A percentile compares a stretch with the other conserved stretches of the same genome.
Evolutionary conservation across 1,284 basidiomycete species (phyloP).

Genomic region (Tremellales sp.): DNA sequence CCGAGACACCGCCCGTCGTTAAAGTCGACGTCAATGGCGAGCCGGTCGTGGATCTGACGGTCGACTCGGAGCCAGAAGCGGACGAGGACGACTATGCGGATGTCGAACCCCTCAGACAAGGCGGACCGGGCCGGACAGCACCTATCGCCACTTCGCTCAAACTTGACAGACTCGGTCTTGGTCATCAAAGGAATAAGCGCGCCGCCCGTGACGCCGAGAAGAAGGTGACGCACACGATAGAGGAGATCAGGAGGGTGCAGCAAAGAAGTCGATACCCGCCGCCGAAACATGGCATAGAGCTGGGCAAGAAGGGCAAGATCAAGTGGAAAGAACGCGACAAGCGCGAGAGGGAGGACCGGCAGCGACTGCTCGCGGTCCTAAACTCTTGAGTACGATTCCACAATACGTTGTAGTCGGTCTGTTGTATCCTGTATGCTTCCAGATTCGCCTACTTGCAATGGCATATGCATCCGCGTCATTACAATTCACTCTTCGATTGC

Average conservation of each 20-base stretch:
- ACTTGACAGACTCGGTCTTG: slow-evolving; percentile 40
- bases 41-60: slow-evolving; percentile 16
- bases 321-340: slow-evolving; percentile 40
- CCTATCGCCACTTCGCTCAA: slow-evolving; percentile 42
- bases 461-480: too few species aligned
- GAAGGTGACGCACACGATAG: slow-evolving; percentile 35
- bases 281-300: slow-evolving; percentile 9
- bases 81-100: background rate
- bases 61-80: slow-evolving; percentile 7
- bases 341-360: slow-evolving; percentile 37
- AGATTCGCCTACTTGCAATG: background rate
- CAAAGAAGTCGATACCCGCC: slow-evolving; percentile 17
- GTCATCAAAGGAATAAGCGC: slow-evolving; percentile 14
- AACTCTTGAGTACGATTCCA: slow-evolving; percentile 6
- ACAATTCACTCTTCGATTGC: too few species aligned
- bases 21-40: slow-evolving; percentile 11
- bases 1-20: background rate
- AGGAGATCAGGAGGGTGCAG: slow-evolving; percentile 37
- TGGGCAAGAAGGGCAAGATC: slow-evolving; percentile 32
- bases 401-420: background rate
- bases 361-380: slow-evolving; percentile 26
- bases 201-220: slow-evolving; percentile 8
- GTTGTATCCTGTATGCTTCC: background rate
- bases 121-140: slow-evolving; percentile 37
- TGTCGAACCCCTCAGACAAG: slow-evolving; percentile 2